Conservation (phyloP, 2,329 filamentous ascomycete species). For the Scytalidium sp. region DNA sequence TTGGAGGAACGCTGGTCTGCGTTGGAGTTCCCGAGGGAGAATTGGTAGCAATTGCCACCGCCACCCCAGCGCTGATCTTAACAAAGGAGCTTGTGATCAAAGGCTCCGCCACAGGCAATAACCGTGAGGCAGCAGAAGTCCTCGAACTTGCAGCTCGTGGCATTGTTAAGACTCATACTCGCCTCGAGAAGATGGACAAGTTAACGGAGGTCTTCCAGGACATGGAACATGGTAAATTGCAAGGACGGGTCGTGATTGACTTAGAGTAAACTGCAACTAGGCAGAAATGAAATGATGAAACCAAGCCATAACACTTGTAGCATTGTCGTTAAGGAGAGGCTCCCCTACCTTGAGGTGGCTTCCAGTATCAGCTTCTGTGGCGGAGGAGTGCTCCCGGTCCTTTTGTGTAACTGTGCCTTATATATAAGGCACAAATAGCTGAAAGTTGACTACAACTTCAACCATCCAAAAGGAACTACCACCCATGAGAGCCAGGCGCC, state of each 20-base stretch:
- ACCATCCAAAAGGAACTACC: too few species aligned
- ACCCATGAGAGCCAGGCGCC: too few species aligned
- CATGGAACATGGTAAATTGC: slow-evolving; percentile 39
- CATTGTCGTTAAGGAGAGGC: neutral
- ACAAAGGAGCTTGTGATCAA: slow-evolving; percentile 41
- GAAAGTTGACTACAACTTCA: neutral
- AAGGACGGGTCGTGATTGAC: slow-evolving; percentile 46
- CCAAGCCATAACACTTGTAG: neutral
- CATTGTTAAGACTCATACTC: slow-evolving; percentile 41
- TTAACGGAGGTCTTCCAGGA: slow-evolving; percentile 42
- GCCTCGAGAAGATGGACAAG: slow-evolving; percentile 43
- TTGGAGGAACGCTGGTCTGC: slow-evolving; percentile 48
- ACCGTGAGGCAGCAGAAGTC: slow-evolving; percentile 45
- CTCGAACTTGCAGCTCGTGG: slow-evolving; percentile 45
- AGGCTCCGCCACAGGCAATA: slow-evolving; percentile 47
- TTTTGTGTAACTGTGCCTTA: too few species aligned
- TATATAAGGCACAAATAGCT: neutral
- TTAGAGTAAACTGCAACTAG: slow-evolving; percentile 21
- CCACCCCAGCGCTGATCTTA: slow-evolving; percentile 39
- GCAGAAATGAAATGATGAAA: slow-evolving; percentile 2
- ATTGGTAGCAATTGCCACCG: slow-evolving; percentile 39
- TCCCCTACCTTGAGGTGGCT: neutral
- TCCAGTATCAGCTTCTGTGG: too few species aligned
- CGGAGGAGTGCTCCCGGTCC: too few species aligned
- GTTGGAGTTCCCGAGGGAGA: slow-evolving; percentile 48